Evolutionary conservation across 345 rosid species (phyloP).

Genomic region (Brassica cretica): DNA sequence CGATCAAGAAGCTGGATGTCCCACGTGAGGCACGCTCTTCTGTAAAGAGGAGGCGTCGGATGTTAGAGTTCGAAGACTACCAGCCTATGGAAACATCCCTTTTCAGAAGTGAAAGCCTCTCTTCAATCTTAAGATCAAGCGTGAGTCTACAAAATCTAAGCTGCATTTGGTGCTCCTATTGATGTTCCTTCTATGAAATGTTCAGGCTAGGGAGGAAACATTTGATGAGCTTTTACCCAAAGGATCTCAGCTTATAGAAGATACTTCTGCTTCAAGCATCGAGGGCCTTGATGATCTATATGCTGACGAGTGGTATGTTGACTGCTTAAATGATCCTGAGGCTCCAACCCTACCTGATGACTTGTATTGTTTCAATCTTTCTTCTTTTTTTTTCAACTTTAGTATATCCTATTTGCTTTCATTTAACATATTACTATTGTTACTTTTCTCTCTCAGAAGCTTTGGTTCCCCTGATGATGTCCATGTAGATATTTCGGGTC

Average conservation of each 20-base stretch:
- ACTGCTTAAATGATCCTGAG: not conserved
- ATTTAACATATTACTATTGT: not conserved
- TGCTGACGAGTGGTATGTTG: not conserved
- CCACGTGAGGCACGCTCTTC: slow-evolving; percentile 52
- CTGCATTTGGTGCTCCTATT: not conserved
- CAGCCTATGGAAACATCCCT: slow-evolving; percentile 48
- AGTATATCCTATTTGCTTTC: not conserved
- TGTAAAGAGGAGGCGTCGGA: slow-evolving; percentile 84
- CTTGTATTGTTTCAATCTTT: not conserved
- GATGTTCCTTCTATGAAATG: not conserved
- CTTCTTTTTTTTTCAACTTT: not conserved
- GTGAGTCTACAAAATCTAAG: slow-evolving; percentile 41
- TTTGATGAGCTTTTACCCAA: not conserved
- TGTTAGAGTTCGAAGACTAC: slow-evolving; percentile 78
- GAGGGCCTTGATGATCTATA: not conserved
- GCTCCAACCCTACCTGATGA: not conserved
- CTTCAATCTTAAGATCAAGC: slow-evolving; percentile 69
- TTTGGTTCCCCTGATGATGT: not conserved
- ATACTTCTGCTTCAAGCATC: not conserved
- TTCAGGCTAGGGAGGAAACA: not conserved
- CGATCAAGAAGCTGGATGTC: slow-evolving; percentile 52
- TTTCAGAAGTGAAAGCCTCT: slow-evolving; percentile 58
- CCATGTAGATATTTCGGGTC: not conserved
- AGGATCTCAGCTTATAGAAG: not conserved
- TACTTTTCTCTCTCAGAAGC: not conserved